Evolutionary conservation across 1,284 basidiomycete species (phyloP), one percentile per base, ranked within the genome.

Genomic region (Cryptococcus wingfieldii): DNA sequence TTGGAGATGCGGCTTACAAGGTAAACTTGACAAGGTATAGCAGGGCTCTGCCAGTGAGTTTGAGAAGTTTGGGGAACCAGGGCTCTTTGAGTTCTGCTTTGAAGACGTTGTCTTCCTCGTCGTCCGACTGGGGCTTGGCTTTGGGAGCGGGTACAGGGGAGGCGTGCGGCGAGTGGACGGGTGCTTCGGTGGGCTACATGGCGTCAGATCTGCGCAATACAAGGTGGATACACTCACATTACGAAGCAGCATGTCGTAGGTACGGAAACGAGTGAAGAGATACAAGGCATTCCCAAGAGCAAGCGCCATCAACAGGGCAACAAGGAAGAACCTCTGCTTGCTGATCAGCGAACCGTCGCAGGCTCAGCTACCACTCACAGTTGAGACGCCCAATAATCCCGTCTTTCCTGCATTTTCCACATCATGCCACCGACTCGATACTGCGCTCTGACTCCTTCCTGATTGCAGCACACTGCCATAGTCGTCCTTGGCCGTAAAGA

Each of bases 171-270:
- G 70, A 72, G 4, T 50, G 52, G 18, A 71, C 38, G 0, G 64
- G 61, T 18, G 72, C 68, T 44, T 64, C 47, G 0, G 67, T 66
- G 67, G 69, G 47, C 16, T 16, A 5, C 18, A 50, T 12, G 34
- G 10, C 12, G 37, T 41, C 14, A 49, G 28, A 14, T 14, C 16
- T 14, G 13, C 23, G 19, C n/a, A n/a, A 52, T 27, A 23, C 23
- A 23, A 23, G 23, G 37, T 28, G 52, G n/a, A 28, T 47, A 50
- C 39, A 55, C 70, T 53, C 38, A 74, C 72, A 12, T 66, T 65
- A n/a, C 73, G 66, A 23, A 72, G 59, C 51, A 69, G 68, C 68
- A 75, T 70, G 55, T 74, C 72, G 54, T 75, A 75, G 0, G 59
- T 70, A 43, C 72, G 59, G 57, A 68, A 70, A 3, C 67, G 55